Conservation (phyloP, 176 grass and related monocot genomes). For the Musa troglodytarum region DNA sequence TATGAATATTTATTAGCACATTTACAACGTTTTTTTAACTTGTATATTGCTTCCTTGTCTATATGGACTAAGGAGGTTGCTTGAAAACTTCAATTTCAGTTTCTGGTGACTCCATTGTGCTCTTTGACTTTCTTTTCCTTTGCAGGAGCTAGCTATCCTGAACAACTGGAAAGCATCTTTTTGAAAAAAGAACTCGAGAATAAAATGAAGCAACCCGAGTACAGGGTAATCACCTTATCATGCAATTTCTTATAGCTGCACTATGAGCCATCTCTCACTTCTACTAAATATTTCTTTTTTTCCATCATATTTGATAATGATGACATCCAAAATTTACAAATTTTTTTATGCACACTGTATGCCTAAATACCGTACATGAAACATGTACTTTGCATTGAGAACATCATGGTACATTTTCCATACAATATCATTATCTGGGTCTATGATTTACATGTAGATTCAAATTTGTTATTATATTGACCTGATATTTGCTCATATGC, state of each 20-base stretch:
- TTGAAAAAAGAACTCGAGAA: slow-evolving; percentile 58
- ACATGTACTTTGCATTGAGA: not conserved
- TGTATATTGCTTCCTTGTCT: not conserved
- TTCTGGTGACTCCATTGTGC: not conserved
- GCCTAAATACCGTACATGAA: too few species aligned
- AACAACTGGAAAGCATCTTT: slow-evolving; percentile 42
- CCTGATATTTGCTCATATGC: not conserved
- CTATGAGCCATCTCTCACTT: not conserved
- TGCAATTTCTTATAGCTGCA: not conserved
- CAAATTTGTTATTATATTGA: not conserved
- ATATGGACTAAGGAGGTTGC: not conserved
- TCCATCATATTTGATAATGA: not conserved
- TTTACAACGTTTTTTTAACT: not conserved
- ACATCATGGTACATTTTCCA: not conserved
- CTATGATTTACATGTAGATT: not conserved
- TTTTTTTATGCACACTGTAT: too few species aligned
- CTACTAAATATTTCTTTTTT: not conserved
- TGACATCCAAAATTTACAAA: not conserved
- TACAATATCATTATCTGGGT: not conserved
- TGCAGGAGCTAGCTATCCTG: slow-evolving; percentile 31
- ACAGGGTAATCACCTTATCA: slow-evolving; percentile 47
- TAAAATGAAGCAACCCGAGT: slow-evolving; percentile 62
- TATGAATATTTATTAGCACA: not conserved
- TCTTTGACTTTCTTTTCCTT: not conserved
- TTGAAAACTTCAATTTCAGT: not conserved